A percentile compares a stretch with the other conserved stretches of the same genome.
These are phyloP conservation scores for Exsudoporus frostii DNA, from an alignment of 768 basidiomycete genomes.

Conservation along the genomic window DNA sequence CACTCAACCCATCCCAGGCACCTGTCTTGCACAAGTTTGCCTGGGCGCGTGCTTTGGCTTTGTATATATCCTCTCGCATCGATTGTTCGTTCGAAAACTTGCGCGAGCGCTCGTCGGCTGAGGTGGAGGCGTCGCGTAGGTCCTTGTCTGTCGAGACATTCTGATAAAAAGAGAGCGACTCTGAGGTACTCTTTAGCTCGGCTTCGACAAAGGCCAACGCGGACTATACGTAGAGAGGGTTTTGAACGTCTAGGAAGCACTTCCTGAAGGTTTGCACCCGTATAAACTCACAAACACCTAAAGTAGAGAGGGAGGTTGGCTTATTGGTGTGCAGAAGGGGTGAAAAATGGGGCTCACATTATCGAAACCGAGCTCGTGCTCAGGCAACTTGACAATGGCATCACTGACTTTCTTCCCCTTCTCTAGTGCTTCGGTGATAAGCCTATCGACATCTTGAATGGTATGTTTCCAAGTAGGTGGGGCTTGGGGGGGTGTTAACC, in stretches of 20 bases:
- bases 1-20: conserved; percentile 55
- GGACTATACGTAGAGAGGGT: conserved; percentile 36
- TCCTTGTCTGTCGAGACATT: conserved; percentile 72
- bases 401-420: conserved; percentile 54
- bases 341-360: conserved; percentile 44
- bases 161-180: conserved; percentile 73
- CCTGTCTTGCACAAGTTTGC: conserved; percentile 63
- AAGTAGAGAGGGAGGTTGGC: neutral
- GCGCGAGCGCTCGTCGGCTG: conserved; percentile 61
- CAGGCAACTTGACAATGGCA: conserved; percentile 54
- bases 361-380: conserved; percentile 59
- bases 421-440: conserved; percentile 58
- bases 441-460: conserved; percentile 51
- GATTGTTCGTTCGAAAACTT: conserved; percentile 71
- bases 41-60: conserved; percentile 64
- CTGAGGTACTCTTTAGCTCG: conserved; percentile 44
- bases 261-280: neutral
- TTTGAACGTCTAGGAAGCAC: conserved; percentile 16
- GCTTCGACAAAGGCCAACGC: conserved; percentile 62
- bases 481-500: conserved; percentile 61
- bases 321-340: neutral
- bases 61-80: conserved; percentile 78
- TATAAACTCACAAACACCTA: conserved; percentile 69
- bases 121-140: conserved; percentile 75
- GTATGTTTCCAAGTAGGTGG: conserved; percentile 67